Evolutionary conservation across 495 filamentous ascomycete species (phyloP), one percentile per base, ranked within the genome.

Genomic region (Penicillium riverlandense): DNA sequence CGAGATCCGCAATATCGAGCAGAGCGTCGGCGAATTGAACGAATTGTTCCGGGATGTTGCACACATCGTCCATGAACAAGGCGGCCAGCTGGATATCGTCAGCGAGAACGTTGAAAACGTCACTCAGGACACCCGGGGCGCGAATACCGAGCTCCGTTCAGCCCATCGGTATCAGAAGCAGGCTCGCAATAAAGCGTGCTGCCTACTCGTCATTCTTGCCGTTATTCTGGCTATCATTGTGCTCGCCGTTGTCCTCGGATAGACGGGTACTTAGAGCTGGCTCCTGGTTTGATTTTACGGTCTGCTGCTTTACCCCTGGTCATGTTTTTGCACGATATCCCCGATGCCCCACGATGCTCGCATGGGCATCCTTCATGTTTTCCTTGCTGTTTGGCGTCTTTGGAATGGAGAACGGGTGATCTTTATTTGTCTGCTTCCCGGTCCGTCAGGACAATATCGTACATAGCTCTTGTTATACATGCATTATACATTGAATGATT

Each of bases 1-100:
- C 14, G 92, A 97, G 71, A 99, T 99, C 53, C 83, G 90, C 29
- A 88, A 92, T 55, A 97, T 99, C 56, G 92, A 99, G 67, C 90
- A 95, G 58, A 86, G 84, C 47, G 91, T 98, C 9, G 85, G 86
- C 41, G 92, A 98, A 58, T 70, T 98, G 43, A 97, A 97, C 54
- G 92, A 97, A 62, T 74, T 98, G 29, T 98, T 97, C 74, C 76
- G 89, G 34, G 94, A 99, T 67, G 87, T 98, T 16, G 94, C 92
- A 34, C 88, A 94, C 54, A 96, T 98, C 53, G 91, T 99, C 32
- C 78, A 78, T 51, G 90, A 95, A 65, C 92, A 99, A 68, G 94
- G 92, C 11, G 88, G 85, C 35, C 77, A 84, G 61, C 72, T 99
- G 10, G 88, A 95, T 62, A 87, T 87, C 39, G 95, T 99, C 55